Conservation (phyloP, 129 eudicot species). For the Helichrysum umbraculigerum region DNA sequence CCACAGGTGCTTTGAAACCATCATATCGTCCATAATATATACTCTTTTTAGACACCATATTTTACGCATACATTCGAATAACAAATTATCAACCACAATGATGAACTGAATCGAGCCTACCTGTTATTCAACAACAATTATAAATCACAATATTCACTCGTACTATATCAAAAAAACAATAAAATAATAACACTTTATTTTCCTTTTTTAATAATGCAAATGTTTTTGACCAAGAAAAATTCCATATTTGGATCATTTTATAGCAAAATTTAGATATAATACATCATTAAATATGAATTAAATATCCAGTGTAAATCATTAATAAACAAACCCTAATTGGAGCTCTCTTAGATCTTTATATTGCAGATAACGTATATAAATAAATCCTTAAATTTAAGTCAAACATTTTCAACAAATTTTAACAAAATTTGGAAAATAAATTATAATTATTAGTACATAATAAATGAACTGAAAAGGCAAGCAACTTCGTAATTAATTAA, state of each 20-base stretch:
- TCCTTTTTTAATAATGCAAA: not conserved
- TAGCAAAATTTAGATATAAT: slow-evolving; percentile 3
- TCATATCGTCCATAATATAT: slow-evolving; percentile 48
- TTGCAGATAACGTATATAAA: not conserved
- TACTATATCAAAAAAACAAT: not conserved
- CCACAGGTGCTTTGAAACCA: slow-evolving; percentile 52
- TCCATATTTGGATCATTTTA: slow-evolving; percentile 5
- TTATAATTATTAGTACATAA: not conserved
- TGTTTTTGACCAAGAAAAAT: not conserved
- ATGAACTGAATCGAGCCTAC: slow-evolving; percentile 10
- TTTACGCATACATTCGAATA: slow-evolving; percentile 52
- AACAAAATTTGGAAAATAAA: not conserved
- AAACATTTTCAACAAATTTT: slow-evolving; percentile 11
- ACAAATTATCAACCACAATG: slow-evolving; percentile 40
- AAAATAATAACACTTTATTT: not conserved
- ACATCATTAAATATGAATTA: not conserved
- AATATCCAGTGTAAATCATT: not conserved
- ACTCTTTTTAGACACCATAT: slow-evolving; percentile 67
- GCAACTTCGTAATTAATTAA: slow-evolving; percentile 1
- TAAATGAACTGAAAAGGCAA: not conserved
- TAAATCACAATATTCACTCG: slow-evolving; percentile 5
- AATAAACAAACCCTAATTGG: not conserved
- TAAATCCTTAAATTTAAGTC: not conserved
- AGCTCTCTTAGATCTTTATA: slow-evolving; percentile 1
- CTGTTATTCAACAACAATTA: slow-evolving; percentile 21